Base-by-base conservation (phyloP, 2,329 filamentous ascomycete species). In the Didymella sp. region DNA sequence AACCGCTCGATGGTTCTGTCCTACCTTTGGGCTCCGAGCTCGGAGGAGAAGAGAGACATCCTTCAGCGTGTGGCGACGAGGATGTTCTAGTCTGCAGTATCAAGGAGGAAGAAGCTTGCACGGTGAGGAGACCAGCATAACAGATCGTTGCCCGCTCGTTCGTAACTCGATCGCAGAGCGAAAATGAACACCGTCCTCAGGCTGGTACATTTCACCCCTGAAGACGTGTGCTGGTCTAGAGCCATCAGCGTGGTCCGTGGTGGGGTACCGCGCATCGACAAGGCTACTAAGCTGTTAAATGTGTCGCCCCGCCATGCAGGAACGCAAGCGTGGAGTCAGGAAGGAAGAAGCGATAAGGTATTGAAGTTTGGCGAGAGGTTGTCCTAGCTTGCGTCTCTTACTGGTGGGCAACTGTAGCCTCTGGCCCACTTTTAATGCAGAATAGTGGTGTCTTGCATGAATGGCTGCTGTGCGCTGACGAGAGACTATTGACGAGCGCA, bases 301-400 rank as follows among this genome's bases (percentile, higher is more conserved):
- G 6, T 27, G 13, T 31, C 41, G 41, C 47, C 42, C 47, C 47
- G 43, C 54, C 42, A 27, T 46, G 7, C n/a, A 51, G 37, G 47
- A 47, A 43, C 47, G 41, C 53, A 48, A 44, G 13, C 38, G 37
- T 31, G 37, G 37, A 42, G 11, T 17, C 4, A 37, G 33, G 25
- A 13, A 57, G 35, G 45, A 42, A 47, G 19, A 51, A 37, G 28
- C 30, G 43, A 51, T 43, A 37, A 37, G 33, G 45, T 25, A 43
- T 37, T 35, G 43, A 38, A 21, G 5, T 7, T 27, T 24, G 25
- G 42, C 30, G 21, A 27, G 8, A 30, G 40, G 17, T 15, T 45
- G 27, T 50, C 19, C 33, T 46, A 38, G 37, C 19, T 40, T 51
- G 15, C 30, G 38, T 21, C 19, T 47, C 37, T 40, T 37, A 40